Base-by-base conservation (phyloP, 805 yeast species). In the Metschnikowia lochheadii region DNA sequence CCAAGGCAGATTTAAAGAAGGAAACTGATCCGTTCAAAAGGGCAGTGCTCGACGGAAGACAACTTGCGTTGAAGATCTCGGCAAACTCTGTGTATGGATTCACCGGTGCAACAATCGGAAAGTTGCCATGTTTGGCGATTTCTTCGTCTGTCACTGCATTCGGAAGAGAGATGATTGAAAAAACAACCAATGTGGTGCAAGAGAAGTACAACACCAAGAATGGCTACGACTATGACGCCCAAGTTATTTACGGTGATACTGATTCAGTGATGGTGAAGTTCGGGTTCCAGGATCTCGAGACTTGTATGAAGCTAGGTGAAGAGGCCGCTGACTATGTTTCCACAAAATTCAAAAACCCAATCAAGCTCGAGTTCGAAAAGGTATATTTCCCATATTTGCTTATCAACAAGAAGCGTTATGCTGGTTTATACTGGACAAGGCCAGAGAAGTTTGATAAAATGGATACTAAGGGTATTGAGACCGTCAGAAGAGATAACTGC, bases 231-330 rank as follows among this genome's bases (percentile, higher is more conserved):
- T 83, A 78, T 63, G 96, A 94, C 70, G 84, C 98, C 0, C 80
- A 85, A 57, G 99, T 94, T 54, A 85, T 94, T 38, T 94, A 94
- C 65, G 99, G 99, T 76, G 99, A 94, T 69, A 94, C 99, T 0
- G 99, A 94, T 78, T 95, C 99, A 7, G 99, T 94, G 15, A 95
- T 94, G 99, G 97, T 94, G 40, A 91, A 89, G 64, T 94, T 94
- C 72, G 99, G 99, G 1, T 81, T 83, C 32, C 73, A 75, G 8
- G 96, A 89, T 62, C 67, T 92, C 55, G 83, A 77, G 49, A 86
- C 86, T 31, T 88, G 96, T 57, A 95, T 94, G 99, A 77, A 79
- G 48, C 64, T 90, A 49, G 99, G 99, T 5, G 87, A 90, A 60
- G 96, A 92, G 61, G 99, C 98, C 0, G 99, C 99, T 0, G 87